Conservation (phyloP, 2,329 filamentous ascomycete genomes). For the Hypomyces rosellus region DNA sequence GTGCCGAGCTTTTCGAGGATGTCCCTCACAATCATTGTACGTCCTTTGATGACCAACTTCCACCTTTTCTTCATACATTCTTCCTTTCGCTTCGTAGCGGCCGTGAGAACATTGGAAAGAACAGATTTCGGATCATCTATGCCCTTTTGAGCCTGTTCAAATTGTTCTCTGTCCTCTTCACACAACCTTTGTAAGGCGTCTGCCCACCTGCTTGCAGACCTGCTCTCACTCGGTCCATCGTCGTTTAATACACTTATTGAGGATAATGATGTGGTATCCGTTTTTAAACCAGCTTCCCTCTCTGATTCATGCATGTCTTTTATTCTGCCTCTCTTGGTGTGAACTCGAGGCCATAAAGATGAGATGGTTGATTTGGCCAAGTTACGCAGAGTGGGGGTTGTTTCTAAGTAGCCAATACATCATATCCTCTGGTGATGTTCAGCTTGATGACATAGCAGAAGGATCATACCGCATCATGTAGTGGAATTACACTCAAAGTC, state of each 20-base stretch:
- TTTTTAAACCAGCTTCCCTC: neutral
- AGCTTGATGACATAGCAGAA: no score
- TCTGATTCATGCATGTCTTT: neutral
- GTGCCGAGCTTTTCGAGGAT: neutral
- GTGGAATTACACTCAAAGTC: no score
- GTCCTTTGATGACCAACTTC: neutral
- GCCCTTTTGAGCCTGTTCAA: neutral
- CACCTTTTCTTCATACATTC: constrained; percentile 3
- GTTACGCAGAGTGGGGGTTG: no score
- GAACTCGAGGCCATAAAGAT: no score
- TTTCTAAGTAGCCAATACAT: no score
- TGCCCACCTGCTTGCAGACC: constrained; percentile 3
- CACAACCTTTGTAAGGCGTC: neutral
- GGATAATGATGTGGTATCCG: neutral
- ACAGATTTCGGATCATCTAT: neutral
- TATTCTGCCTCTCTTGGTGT: no score
- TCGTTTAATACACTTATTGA: neutral
- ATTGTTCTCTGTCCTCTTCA: constrained; percentile 1
- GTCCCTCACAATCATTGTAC: neutral
- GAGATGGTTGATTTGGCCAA: no score
- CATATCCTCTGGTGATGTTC: no score
- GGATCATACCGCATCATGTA: no score
- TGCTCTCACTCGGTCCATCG: neutral
- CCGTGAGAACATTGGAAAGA: neutral
- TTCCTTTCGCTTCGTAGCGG: constrained; percentile 1